phyloP scores from a whole-genome alignment of 257 asterid genomes.

The Anisodus acutangulus region DNA sequence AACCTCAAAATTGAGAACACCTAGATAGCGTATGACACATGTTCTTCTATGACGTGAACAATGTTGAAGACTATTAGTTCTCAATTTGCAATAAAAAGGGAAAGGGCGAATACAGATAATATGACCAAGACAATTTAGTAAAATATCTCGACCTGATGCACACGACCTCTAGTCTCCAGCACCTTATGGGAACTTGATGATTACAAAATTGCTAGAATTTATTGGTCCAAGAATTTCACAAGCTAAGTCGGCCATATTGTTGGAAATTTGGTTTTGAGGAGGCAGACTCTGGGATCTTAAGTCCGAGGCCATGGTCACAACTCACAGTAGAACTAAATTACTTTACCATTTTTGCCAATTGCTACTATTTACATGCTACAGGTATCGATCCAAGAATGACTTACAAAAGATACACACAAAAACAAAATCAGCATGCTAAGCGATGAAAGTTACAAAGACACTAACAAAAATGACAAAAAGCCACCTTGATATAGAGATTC shows the following conservation, averaged over 20 bases:
- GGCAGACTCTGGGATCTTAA: background rate
- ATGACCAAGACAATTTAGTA: background rate
- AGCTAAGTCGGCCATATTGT: background rate
- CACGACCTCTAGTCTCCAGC: background rate
- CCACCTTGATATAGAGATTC: conserved; percentile 88
- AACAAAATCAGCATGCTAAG: background rate
- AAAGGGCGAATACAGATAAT: background rate
- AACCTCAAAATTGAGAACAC: too few species aligned
- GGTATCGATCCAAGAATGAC: background rate
- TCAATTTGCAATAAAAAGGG: background rate
- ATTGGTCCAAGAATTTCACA: conserved; percentile 13
- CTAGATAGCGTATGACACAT: background rate
- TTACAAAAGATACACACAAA: background rate
- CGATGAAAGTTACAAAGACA: background rate
- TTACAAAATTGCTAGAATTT: background rate
- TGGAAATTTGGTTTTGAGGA: conserved; percentile 5
- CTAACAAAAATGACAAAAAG: background rate
- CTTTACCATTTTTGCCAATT: background rate
- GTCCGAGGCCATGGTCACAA: background rate
- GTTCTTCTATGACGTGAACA: background rate
- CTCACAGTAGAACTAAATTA: background rate
- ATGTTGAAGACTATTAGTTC: background rate
- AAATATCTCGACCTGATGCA: background rate
- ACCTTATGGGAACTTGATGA: background rate
- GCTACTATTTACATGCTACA: background rate